Percentiles rank a stretch among this genome's conserved stretches.
Evolutionary conservation across 352 stramenopile species (phyloP).

Genomic region (Pythium sp.): DNA sequence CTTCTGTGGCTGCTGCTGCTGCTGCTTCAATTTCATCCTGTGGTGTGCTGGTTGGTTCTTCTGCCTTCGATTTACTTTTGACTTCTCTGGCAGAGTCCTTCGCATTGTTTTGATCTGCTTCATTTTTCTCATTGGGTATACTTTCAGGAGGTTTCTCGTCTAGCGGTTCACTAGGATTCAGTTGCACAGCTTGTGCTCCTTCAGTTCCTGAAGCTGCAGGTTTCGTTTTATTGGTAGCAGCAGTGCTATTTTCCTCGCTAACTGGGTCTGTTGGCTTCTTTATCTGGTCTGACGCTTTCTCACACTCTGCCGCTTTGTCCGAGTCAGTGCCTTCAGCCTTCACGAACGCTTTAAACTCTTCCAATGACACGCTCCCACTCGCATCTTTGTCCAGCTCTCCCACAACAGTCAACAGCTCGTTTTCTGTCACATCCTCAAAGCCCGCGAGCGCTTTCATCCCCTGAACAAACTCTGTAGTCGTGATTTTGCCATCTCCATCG

Average conservation of each 20-base stretch:
- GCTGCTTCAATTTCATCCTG: neutral
- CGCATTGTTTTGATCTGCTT: neutral
- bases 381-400: conserved; percentile 42
- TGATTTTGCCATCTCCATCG: conserved; percentile 57
- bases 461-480: conserved; percentile 45
- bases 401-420: conserved; percentile 41
- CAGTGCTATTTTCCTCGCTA: neutral
- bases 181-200: neutral
- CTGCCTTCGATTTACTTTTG: neutral
- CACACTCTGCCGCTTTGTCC: neutral
- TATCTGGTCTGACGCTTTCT: neutral
- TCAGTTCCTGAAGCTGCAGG: neutral
- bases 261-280: neutral
- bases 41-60: neutral
- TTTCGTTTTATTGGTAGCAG: neutral
- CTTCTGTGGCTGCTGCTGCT: neutral
- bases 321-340: neutral
- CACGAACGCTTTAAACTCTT: conserved; percentile 55
- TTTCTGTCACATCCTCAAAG: conserved; percentile 38
- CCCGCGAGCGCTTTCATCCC: conserved; percentile 46
- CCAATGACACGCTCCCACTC: conserved; percentile 55
- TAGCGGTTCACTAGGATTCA: neutral
- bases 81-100: neutral
- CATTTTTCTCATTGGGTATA: neutral
- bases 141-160: neutral